Conservation (phyloP, 495 filamentous ascomycete species). For the Podospora didyma region DNA sequence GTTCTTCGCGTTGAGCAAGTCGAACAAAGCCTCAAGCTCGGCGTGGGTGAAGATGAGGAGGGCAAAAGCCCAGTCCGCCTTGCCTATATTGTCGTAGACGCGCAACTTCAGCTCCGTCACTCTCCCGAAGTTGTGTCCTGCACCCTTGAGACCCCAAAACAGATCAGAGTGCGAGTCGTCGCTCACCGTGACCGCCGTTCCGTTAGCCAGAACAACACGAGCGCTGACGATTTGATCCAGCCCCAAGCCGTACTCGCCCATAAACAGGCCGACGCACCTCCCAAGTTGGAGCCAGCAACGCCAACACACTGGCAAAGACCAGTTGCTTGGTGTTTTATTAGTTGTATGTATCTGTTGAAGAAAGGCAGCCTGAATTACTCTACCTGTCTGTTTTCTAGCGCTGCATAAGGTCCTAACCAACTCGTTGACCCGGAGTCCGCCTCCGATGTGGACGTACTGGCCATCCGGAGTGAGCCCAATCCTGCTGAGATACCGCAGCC, state of each 20-base stretch:
- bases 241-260: constrained; percentile 56
- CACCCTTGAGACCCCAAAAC: constrained; percentile 55
- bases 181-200: constrained; percentile 33
- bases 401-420: constrained; percentile 30
- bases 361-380: background rate
- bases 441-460: constrained; percentile 45
- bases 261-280: constrained; percentile 56
- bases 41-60: constrained; percentile 41
- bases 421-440: constrained; percentile 34
- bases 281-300: constrained; percentile 48
- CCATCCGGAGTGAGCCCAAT: constrained; percentile 38
- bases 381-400: constrained; percentile 27
- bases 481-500: constrained; percentile 36
- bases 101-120: constrained; percentile 44
- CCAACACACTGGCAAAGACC: constrained; percentile 37
- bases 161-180: constrained; percentile 39
- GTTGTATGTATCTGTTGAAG: background rate
- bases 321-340: background rate
- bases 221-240: constrained; percentile 51
- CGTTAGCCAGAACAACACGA: constrained; percentile 54
- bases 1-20: constrained; percentile 35
- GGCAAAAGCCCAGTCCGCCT: constrained; percentile 33
- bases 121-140: constrained; percentile 61
- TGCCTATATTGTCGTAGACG: constrained; percentile 42
- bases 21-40: constrained; percentile 49